Base-by-base conservation (phyloP, 192 early-diverging fungal species). In the Rhizophagus prolifer region DNA sequence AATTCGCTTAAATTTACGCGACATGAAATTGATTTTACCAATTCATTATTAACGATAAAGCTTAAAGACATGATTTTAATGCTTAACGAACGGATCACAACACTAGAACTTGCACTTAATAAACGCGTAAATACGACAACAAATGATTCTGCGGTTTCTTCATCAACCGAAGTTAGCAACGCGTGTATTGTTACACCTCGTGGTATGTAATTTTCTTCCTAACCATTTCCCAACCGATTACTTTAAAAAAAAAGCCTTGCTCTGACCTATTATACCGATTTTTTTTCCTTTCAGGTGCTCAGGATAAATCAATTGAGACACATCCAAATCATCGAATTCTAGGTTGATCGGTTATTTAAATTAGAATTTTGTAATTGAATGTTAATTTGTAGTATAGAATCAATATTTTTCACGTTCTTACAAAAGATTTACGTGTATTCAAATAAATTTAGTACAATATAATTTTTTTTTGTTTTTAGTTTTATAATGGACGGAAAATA, bases 11-110 rank as follows among this genome's bases (percentile, higher is more conserved):
- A 28, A 63, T 63, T 30, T 30, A 14, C 28, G 16, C 28, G 25
- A 16, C 25, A 63, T 28, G n/a, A 63, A 13, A 7, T 9, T 25
- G 19, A 21, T 60, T 21, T 9, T 61, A 14, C 25, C 14, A 16
- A 30, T 30, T 19, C 9, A 31, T 64, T 30, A 6, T 19, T 30
- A 19, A 30, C 19, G 30, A 6, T n/a, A 30, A n/a, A 67, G 65
- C 65, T 67, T 38, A 30, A 67, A 67, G 65, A 67, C 4, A 67
- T 67, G 65, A 36, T 67, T 36, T 38, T 67, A 21, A 23, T 67
- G 9, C 36, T 67, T 19, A 30, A 67, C 8, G 31, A 67, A n/a
- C 30, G 65, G 21, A 30, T 67, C n/a, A 19, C 65, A 10, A 5
- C 65, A 41, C 9, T 67, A 28, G 65, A 67, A 38, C n/a, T 23